A percentile compares a stretch with the other conserved stretches of the same genome.
Conservation (phyloP, 495 filamentous ascomycete species). For the Penicillium bovifimosum region DNA sequence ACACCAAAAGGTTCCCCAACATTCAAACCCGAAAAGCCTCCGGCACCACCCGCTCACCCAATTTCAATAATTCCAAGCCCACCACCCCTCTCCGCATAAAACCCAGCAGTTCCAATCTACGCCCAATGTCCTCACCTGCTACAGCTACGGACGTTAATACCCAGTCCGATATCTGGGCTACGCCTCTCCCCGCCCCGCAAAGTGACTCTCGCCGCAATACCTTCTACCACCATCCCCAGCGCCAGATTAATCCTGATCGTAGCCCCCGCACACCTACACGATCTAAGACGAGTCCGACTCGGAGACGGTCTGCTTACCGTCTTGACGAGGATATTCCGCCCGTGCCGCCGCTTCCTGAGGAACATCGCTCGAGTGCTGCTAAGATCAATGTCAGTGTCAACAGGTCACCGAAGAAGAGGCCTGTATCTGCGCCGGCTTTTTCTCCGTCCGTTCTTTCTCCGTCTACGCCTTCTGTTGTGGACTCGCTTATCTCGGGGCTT, state of each 20-base stretch:
- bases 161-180: conserved; percentile 10
- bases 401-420: conserved; percentile 28
- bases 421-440: conserved; percentile 2
- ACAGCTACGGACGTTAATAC: conserved; percentile 2
- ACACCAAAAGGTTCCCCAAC: conserved; percentile 15
- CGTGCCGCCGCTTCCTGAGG: conserved; percentile 40
- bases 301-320: conserved; percentile 17
- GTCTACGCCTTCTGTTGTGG: conserved; percentile 1
- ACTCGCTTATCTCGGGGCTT: conserved; percentile 2
- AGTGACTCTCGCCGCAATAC: conserved; percentile 10
- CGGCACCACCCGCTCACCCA: conserved; percentile 16
- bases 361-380: conserved; percentile 32
- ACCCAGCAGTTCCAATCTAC: conserved; percentile 21
- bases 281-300: conserved; percentile 11
- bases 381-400: conserved; percentile 24
- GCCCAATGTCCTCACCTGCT: conserved; percentile 16
- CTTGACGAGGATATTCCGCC: conserved; percentile 38
- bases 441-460: conserved; percentile 7
- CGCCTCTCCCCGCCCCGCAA: conserved; percentile 23
- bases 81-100: conserved; percentile 24
- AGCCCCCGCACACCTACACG: conserved; percentile 15
- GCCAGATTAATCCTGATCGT: conserved; percentile 20
- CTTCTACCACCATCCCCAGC: conserved; percentile 22
- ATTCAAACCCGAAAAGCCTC: conserved; percentile 15
- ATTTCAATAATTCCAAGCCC: conserved; percentile 21